Percentiles rank a stretch among this genome's conserved stretches.
phyloP scores from a whole-genome alignment of 179 eudicot species.

The Silene noctiflora region DNA sequence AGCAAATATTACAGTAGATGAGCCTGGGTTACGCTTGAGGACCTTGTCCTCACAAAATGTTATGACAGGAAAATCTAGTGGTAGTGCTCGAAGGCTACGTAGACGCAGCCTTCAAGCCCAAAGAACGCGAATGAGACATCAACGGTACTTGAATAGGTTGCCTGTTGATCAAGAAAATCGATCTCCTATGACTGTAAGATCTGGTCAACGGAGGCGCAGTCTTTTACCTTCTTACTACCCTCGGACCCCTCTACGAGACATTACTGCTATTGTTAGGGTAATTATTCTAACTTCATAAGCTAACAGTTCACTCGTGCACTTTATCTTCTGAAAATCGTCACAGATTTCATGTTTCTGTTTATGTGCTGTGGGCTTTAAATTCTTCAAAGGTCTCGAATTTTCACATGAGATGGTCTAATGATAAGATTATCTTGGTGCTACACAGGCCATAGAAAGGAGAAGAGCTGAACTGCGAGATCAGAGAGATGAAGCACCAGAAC shows the following conservation, averaged over 20 bases:
- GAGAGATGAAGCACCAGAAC: constrained; percentile 22
- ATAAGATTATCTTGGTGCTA: background rate
- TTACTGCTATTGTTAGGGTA: constrained; percentile 71
- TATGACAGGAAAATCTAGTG: background rate
- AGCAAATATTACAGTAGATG: constrained; percentile 34
- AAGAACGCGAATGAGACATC: constrained; percentile 11
- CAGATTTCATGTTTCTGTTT: too few species aligned
- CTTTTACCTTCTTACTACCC: constrained; percentile 70
- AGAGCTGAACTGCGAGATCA: constrained; percentile 48
- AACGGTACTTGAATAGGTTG: constrained; percentile 10
- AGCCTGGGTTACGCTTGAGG: constrained; percentile 33
- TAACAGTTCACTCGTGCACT: background rate
- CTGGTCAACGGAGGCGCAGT: constrained; percentile 24
- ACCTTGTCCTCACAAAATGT: constrained; percentile 14
- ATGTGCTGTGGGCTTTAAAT: too few species aligned
- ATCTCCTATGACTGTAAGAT: constrained; percentile 15
- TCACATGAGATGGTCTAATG: too few species aligned
- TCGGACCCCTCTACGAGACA: constrained; percentile 58
- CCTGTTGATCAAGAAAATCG: constrained; percentile 17
- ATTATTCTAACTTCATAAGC: constrained; percentile 6
- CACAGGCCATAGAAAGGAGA: constrained; percentile 61
- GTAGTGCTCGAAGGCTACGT: background rate
- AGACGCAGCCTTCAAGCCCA: background rate
- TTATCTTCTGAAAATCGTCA: too few species aligned
- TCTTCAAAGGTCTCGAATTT: too few species aligned